Base-by-base conservation (phyloP, 192 early-diverging fungal species). In the Cladochytrium replicatum region DNA sequence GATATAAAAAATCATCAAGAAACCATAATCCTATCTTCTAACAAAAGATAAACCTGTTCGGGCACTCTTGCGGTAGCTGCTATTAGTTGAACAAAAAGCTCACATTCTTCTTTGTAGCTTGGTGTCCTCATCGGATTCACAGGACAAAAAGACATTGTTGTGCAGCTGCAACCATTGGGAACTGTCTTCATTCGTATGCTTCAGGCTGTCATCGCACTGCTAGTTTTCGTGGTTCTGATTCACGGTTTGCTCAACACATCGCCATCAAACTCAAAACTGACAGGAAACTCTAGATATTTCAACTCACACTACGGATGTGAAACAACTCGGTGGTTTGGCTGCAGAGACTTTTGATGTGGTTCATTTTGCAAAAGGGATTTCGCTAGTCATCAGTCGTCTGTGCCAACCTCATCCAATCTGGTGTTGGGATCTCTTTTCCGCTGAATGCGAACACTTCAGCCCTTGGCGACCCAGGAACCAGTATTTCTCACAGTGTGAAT, bases 221-320 rank as follows among this genome's bases (percentile, higher is more conserved):
- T 81, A 6, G 77, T 81, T 41, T 81, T 81, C 50, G 73, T 74
- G 1, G 80, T 75, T 6, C 52, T 81, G 3, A 72, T 80, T 19
- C 75, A 81, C 30, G 79, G 79, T 52, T 77, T 81, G 47, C 69
- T 72, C 5, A 68, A 74, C 22, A 74, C 81, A 31, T 68, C 71
- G 38, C 64, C 73, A 45, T 78, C 78, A 48, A 51, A 75, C 13
- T 50, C 45, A 19, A 56, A 61, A 37, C 60, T 82, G 29, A 76
- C 74, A 31, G 63, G 73, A 2, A 39, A 81, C 6, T 69, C 11
- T 13, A 61, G 63, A 72, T 0, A 75, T 82, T 32, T 47, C 74
- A 37, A 81, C 80, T 50, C 81, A 78, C 58, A 73, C 72, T 34
- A 49, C 81, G 0, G 9, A 22, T 54, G 6, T 28, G 21, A 7